A percentile compares a stretch with the other conserved stretches of the same genome.
These are phyloP conservation scores for Fistulina hepatica DNA, from an alignment of 1,284 basidiomycete genomes.

Conservation along the genomic window DNA sequence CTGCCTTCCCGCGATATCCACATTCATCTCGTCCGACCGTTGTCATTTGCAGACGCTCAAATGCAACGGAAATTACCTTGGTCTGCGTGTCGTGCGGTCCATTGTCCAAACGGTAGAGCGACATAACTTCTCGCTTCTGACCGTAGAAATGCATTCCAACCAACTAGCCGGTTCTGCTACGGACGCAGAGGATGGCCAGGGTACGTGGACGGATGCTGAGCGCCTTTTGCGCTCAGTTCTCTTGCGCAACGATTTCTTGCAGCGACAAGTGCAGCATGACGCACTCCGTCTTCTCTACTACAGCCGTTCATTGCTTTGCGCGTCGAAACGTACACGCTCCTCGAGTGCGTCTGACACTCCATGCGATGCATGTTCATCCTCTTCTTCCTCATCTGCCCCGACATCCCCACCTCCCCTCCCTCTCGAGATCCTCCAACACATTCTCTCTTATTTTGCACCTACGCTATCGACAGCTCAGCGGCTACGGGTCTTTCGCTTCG, in stretches of 20 bases:
- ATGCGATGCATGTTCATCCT: constrained; percentile 10
- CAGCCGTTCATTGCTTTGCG: constrained; percentile 39
- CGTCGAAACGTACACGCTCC: constrained; percentile 7
- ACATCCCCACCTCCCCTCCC: constrained; percentile 34
- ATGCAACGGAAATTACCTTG: constrained; percentile 47
- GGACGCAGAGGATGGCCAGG: constrained; percentile 14
- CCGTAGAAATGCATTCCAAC: constrained; percentile 44
- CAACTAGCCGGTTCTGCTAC: constrained; percentile 21
- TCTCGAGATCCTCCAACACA: constrained; percentile 46
- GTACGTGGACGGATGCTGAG: constrained; percentile 29
- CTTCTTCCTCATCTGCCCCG: constrained; percentile 12
- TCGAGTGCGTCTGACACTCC: constrained; percentile 4
- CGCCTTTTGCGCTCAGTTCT: constrained; percentile 30
- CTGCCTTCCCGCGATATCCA: constrained; percentile 33
- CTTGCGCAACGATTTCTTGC: constrained; percentile 38
- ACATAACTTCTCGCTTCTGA: constrained; percentile 39
- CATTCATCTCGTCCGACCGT: constrained; percentile 43
- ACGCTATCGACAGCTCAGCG: constrained; percentile 46
- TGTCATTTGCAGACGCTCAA: constrained; percentile 42
- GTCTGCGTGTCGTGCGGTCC: constrained; percentile 30
- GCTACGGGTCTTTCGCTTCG: constrained; percentile 44
- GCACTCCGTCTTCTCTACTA: constrained; percentile 42
- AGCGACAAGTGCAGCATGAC: constrained; percentile 34
- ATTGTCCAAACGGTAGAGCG: constrained; percentile 36
- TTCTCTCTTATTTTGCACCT: constrained; percentile 48